These are phyloP conservation scores for Hericium coralloides DNA, from an alignment of 768 basidiomycete species.

Conservation along the genomic window DNA sequence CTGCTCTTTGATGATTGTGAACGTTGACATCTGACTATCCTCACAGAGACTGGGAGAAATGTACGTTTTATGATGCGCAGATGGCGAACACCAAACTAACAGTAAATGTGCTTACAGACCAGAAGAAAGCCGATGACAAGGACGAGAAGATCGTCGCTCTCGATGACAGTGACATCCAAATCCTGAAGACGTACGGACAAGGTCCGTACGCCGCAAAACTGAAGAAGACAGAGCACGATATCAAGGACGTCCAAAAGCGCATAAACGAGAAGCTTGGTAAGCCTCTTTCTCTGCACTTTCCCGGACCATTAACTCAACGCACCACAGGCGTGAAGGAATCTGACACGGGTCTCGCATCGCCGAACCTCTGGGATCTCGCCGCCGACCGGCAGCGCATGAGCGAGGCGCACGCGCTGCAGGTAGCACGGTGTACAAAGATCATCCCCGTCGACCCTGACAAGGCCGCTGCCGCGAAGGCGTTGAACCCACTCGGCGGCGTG, in stretches of 20 bases:
- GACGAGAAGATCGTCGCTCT: constrained; percentile 79
- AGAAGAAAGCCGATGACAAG: constrained; percentile 82
- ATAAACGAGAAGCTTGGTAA: constrained; percentile 97
- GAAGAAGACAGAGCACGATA: constrained; percentile 84
- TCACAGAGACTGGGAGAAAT: constrained; percentile 96
- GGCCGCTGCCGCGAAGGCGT: constrained; percentile 68
- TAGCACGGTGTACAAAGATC: constrained; percentile 98
- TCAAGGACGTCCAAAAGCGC: constrained; percentile 92
- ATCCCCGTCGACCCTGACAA: constrained; percentile 73
- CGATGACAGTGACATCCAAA: constrained; percentile 98
- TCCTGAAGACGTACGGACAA: constrained; percentile 98
- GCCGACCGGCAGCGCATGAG: constrained; percentile 89
- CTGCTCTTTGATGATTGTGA: not conserved
- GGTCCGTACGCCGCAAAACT: constrained; percentile 89
- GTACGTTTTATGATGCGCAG: constrained; percentile 34
- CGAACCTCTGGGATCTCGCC: constrained; percentile 94
- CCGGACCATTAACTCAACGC: not conserved
- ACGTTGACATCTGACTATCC: constrained; percentile 8
- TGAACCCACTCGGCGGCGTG: constrained; percentile 67
- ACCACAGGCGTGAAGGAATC: constrained; percentile 86
- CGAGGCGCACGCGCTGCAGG: constrained; percentile 90
- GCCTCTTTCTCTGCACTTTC: constrained; percentile 9
- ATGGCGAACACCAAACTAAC: not conserved
- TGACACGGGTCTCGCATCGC: constrained; percentile 93
- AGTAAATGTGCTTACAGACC: constrained; percentile 39